A percentile compares a stretch with the other conserved stretches of the same genome.
These are phyloP conservation scores for Chenopodium suecicum DNA, from an alignment of 148 eudicot species.

Conservation along the genomic window DNA sequence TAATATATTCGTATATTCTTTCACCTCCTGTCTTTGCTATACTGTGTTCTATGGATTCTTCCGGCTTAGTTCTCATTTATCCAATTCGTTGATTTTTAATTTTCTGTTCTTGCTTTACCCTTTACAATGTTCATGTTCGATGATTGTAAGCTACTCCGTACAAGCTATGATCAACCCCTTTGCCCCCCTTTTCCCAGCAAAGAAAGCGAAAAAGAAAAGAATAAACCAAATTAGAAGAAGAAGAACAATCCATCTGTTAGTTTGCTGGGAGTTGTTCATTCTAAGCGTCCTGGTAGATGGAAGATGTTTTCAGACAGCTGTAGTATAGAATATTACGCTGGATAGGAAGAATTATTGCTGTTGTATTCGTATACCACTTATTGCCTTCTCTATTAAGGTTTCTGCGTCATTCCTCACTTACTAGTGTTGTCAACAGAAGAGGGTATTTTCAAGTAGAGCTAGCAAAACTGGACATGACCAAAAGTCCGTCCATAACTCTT, in stretches of 20 bases:
- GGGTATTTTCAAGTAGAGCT: not conserved
- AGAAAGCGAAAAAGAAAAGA: not conserved
- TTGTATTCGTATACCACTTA: slow-evolving; percentile 12
- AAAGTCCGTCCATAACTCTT: no score
- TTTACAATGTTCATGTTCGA: not conserved
- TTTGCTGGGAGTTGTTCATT: slow-evolving; percentile 14
- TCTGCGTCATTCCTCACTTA: not conserved
- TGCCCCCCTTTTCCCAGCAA: not conserved
- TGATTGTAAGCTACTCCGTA: not conserved
- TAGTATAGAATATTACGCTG: slow-evolving; percentile 19
- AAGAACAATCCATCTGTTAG: slow-evolving; percentile 16
- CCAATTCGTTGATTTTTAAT: slow-evolving; percentile 23
- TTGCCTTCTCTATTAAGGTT: slow-evolving; percentile 5
- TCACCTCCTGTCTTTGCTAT: slow-evolving; percentile 24
- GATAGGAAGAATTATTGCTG: slow-evolving; percentile 17
- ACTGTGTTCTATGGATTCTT: slow-evolving; percentile 16
- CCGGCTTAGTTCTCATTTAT: slow-evolving; percentile 20
- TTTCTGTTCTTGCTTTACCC: not conserved
- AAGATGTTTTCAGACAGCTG: slow-evolving; percentile 24
- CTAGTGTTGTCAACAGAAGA: not conserved
- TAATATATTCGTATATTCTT: slow-evolving; percentile 31
- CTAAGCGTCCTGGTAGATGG: not conserved
- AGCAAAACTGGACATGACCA: not conserved
- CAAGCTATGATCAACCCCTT: not conserved
- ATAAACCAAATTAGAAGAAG: not conserved